These are phyloP conservation scores for Malus hybrid DNA, from an alignment of 331 rosid genomes.

Conservation along the genomic window DNA sequence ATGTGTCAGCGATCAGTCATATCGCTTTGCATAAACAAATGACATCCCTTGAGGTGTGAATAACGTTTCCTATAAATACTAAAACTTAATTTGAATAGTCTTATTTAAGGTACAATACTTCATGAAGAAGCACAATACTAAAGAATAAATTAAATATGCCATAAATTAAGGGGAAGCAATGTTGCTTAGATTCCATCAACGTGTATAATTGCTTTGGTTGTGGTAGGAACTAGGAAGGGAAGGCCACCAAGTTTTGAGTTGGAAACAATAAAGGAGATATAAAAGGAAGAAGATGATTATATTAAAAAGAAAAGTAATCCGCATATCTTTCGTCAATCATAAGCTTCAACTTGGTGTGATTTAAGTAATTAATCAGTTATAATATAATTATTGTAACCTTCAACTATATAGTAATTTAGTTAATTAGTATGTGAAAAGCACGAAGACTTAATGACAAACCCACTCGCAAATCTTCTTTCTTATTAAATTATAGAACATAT, in stretches of 20 bases:
- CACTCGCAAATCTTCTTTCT: constrained; percentile 13
- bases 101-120: constrained; percentile 1
- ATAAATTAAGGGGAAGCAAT: constrained; percentile 15
- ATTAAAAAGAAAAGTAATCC: constrained; percentile 8
- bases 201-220: background rate
- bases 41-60: background rate
- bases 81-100: background rate
- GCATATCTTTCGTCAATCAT: constrained; percentile 9
- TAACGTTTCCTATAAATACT: background rate
- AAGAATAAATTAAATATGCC: constrained; percentile 2
- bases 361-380: constrained; percentile 6
- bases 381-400: constrained; percentile 11
- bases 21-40: background rate
- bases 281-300: background rate
- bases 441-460: background rate
- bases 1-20: no score
- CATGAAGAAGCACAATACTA: background rate
- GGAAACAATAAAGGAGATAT: constrained; percentile 9
- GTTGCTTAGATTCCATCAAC: constrained; percentile 27
- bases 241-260: constrained; percentile 15
- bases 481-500: background rate
- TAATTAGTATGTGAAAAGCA: background rate
- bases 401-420: constrained; percentile 9
- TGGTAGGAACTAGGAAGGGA: background rate
- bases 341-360: constrained; percentile 15